A percentile compares a stretch with the other conserved stretches of the same genome.
phyloP scores from a whole-genome alignment of 108 stramenopile genomes.

The Bacterosira constricta region DNA sequence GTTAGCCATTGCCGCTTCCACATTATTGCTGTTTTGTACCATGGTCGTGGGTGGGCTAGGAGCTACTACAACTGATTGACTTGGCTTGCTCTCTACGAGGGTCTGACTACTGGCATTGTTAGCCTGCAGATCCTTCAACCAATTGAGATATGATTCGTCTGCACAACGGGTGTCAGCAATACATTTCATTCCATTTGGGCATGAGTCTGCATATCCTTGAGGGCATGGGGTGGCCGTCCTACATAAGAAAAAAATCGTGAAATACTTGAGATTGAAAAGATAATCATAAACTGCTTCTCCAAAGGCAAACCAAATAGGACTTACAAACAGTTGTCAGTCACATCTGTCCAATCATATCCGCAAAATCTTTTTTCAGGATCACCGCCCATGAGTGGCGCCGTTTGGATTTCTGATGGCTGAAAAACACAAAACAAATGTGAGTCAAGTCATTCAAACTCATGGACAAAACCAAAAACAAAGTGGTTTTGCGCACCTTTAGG shows the following conservation, averaged over 20 bases:
- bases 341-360: constrained; percentile 25
- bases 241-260: background rate
- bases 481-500: too few species aligned
- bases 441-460: too few species aligned
- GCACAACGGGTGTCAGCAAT: background rate
- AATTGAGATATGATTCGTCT: background rate
- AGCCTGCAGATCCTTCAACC: too few species aligned
- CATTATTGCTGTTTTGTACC: too few species aligned
- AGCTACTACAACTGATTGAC: too few species aligned
- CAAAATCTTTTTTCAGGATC: constrained; percentile 28
- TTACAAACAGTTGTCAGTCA: constrained; percentile 32
- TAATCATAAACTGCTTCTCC: background rate
- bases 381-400: background rate
- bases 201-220: background rate
- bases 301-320: background rate
- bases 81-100: too few species aligned
- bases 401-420: background rate
- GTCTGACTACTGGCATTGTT: too few species aligned
- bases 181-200: background rate
- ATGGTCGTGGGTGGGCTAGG: too few species aligned
- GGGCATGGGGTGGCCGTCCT: constrained; percentile 5
- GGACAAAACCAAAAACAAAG: too few species aligned
- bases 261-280: background rate
- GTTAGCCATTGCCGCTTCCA: too few species aligned
- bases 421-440: too few species aligned